Base-by-base conservation (phyloP, 257 asterid species). In the Jasminum sambac region DNA sequence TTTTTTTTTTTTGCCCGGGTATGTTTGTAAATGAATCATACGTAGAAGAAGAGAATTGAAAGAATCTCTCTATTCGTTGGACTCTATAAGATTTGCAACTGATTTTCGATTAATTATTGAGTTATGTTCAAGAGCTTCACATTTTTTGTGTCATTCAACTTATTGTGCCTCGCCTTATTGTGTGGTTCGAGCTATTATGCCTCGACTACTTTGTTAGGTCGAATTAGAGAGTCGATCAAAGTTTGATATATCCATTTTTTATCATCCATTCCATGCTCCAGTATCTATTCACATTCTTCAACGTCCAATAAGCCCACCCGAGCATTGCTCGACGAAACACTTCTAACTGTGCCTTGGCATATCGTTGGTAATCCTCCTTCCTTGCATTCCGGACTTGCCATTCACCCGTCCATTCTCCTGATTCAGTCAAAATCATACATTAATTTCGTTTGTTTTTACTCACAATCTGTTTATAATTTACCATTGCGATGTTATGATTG, bases 341-440 rank as follows among this genome's bases (percentile, higher is more conserved):
- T 66, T 87, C 17, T 7, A 90, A 69, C 73, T 90, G 96, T 1
- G 90, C 91, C 11, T 59, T 66, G 2, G 77, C 93, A 17, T 70
- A 90, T 30, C 73, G 78, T 46, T 79, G 84, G 66, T 80, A 88
- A 19, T 90, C 95, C 48, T 78, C 87, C 58, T 88, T 82, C 4
- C 75, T 64, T 72, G 90, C 91, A 7, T 48, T 57, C 13, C 62
- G 37, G 14, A 88, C 81, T 78, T 67, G 77, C 95, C 93, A 90
- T 81, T 88, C 96, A 2, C 87, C 88, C 8, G 77, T 90, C 97
- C 97, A 90, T 82, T 88, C 97, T 30, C 97, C 96, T 89, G 71
- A 38, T 42, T 5, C 36, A 30, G 36, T 4, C 36, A 30, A 30
- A 30, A 30, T 30, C 36, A 30, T 1, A 30, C 4, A 30, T 43